Conservation (phyloP, 164 flowering plant species). For the Magnolia sinica region DNA sequence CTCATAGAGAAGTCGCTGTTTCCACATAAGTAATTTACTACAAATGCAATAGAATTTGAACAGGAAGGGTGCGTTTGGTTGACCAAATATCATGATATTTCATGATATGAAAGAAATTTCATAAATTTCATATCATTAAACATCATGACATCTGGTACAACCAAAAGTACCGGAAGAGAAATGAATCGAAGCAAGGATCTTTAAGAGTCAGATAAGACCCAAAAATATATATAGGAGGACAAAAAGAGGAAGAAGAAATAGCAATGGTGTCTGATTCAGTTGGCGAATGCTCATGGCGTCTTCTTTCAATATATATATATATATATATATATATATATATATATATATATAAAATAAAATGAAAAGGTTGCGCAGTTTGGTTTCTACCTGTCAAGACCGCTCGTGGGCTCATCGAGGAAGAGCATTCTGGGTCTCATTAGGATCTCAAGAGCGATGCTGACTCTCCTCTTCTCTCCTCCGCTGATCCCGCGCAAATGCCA, state of each 20-base stretch:
- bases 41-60: no score
- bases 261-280: neutral
- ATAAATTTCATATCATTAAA: no score
- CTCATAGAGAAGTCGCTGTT: no score
- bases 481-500: slow-evolving; percentile 95
- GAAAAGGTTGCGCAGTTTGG: neutral
- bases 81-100: no score
- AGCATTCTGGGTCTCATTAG: slow-evolving; percentile 87
- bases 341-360: neutral
- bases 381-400: slow-evolving; percentile 84
- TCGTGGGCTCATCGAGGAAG: slow-evolving; percentile 95
- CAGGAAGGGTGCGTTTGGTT: no score
- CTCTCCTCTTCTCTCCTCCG: slow-evolving; percentile 90
- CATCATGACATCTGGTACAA: no score
- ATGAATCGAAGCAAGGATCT: no score
- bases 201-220: neutral
- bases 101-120: no score
- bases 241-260: neutral
- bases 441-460: slow-evolving; percentile 91
- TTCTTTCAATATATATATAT: neutral
- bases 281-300: neutral
- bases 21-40: no score
- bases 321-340: no score
- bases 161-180: no score
- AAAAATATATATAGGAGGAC: neutral